phyloP scores from a whole-genome alignment of 2,329 filamentous ascomycete species.

The Fusarium tjaetaba region DNA sequence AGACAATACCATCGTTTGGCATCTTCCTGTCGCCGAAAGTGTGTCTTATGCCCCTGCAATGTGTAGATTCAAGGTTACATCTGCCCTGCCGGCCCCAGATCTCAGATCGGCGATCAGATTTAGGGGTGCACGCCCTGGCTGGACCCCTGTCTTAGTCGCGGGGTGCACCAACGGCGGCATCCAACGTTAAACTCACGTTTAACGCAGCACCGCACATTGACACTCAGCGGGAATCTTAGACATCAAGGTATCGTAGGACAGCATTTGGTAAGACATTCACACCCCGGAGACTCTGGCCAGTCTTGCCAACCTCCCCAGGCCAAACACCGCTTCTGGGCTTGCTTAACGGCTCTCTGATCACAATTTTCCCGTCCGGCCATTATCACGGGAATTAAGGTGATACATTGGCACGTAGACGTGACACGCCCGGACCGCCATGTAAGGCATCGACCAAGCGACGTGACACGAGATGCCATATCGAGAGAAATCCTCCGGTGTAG shows the following conservation, averaged over 20 bases:
- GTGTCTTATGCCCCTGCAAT: background rate
- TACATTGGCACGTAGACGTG: background rate
- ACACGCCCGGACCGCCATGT: background rate
- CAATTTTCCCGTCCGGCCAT: background rate
- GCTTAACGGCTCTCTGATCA: rapidly evolving
- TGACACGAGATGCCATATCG: background rate
- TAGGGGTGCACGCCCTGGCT: background rate
- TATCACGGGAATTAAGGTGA: rapidly evolving
- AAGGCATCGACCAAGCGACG: rapidly evolving
- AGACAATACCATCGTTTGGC: rapidly evolving
- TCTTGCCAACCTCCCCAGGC: no score
- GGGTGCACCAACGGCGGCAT: background rate
- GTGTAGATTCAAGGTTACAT: background rate
- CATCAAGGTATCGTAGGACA: background rate
- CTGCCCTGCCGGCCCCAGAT: background rate
- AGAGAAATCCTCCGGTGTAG: rapidly evolving
- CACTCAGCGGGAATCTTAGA: background rate
- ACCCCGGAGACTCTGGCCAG: background rate
- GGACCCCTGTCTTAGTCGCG: background rate
- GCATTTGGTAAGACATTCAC: background rate
- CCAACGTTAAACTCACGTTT: background rate
- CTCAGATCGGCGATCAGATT: background rate
- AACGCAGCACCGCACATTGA: no score
- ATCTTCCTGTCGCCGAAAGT: background rate
- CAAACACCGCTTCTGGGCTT: background rate